These are phyloP conservation scores for Stellera chamaejasme DNA, from an alignment of 345 rosid species.

Conservation along the genomic window DNA sequence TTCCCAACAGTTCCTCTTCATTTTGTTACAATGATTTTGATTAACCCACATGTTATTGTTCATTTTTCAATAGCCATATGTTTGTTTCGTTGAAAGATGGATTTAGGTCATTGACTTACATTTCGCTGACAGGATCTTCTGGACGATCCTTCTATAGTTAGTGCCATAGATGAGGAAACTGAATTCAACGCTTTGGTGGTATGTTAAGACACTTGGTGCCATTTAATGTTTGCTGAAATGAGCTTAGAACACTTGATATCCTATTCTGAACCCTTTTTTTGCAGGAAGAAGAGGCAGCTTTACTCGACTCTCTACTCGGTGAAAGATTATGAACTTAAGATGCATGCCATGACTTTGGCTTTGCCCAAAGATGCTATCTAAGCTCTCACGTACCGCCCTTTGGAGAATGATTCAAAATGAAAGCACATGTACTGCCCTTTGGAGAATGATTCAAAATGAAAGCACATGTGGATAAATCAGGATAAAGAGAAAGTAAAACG, in stretches of 20 bases:
- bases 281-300: constrained; percentile 93
- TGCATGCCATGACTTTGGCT: not conserved
- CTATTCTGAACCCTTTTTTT: not conserved
- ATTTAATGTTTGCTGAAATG: constrained; percentile 8
- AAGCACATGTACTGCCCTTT: not conserved
- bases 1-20: not conserved
- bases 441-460: not conserved
- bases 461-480: too few species aligned
- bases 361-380: not conserved
- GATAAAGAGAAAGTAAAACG: not conserved
- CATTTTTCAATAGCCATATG: too few species aligned
- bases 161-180: constrained; percentile 85
- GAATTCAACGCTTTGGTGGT: constrained; percentile 96
- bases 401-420: not conserved
- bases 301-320: constrained; percentile 69
- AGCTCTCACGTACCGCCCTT: not conserved
- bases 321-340: constrained; percentile 27
- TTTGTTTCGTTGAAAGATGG: not conserved
- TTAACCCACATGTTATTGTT: not conserved
- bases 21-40: not conserved
- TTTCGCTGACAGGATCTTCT: constrained; percentile 53
- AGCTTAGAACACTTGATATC: not conserved
- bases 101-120: not conserved
- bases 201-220: constrained; percentile 12
- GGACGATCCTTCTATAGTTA: constrained; percentile 67